A percentile compares a stretch with the other conserved stretches of the same genome.
These are phyloP conservation scores for Aspergillus awamori DNA, from an alignment of 2,329 filamentous ascomycete species.

Conservation along the genomic window DNA sequence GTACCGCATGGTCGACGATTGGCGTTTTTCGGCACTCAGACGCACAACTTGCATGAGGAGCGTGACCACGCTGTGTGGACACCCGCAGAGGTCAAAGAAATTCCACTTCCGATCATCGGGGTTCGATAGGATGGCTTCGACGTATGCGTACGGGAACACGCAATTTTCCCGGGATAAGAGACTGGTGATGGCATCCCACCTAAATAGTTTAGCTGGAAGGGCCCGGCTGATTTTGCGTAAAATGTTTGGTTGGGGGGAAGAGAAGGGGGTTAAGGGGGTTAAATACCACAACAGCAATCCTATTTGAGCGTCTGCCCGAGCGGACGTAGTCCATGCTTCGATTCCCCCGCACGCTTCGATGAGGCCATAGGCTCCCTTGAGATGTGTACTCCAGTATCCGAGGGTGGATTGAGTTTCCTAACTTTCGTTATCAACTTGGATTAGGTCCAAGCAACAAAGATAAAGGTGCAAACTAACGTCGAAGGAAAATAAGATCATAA, in stretches of 20 bases:
- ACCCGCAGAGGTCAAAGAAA: slow-evolving; percentile 6
- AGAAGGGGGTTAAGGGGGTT: too few relatives aligned
- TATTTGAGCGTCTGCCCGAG: background rate
- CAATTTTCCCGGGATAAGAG: slow-evolving; percentile 4
- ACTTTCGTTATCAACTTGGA: background rate
- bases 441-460: too few relatives aligned
- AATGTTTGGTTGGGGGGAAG: too few relatives aligned
- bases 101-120: background rate
- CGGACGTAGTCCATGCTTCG: background rate
- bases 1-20: background rate
- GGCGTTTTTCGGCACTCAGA: background rate
- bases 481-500: slow-evolving; percentile 4
- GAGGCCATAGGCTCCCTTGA: slow-evolving; percentile 5
- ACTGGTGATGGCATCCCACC: slow-evolving; percentile 11
- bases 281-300: slow-evolving; percentile 4
- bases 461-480: slow-evolving; percentile 1
- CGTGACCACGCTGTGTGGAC: slow-evolving; percentile 1
- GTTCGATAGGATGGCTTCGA: background rate
- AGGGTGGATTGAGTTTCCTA: slow-evolving; percentile 10
- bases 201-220: background rate
- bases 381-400: slow-evolving; percentile 3
- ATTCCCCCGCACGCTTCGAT: slow-evolving; percentile 8
- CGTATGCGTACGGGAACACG: slow-evolving; percentile 1
- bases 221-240: too few relatives aligned
- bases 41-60: slow-evolving; percentile 5